Evolutionary conservation across 306 rosid genomes (phyloP).

Genomic region (Cucumis sativus): DNA sequence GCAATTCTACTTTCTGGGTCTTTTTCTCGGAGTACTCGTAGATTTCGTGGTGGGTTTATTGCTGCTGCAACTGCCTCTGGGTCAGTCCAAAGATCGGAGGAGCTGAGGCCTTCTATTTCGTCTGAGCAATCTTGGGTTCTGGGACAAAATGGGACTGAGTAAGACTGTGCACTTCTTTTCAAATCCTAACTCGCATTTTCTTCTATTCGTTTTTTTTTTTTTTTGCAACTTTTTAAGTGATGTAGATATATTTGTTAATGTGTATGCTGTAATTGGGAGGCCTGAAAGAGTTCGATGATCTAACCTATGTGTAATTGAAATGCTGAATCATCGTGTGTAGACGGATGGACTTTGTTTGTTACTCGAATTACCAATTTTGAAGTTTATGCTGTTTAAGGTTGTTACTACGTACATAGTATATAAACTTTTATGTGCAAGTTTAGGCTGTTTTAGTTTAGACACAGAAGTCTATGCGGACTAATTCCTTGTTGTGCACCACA

Average conservation of each 20-base stretch:
- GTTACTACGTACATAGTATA: too few relatives aligned
- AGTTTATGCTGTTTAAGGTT: neutral
- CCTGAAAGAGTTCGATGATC: neutral
- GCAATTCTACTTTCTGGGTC: slow-evolving; percentile 17
- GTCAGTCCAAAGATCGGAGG: slow-evolving; percentile 43
- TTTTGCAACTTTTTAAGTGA: neutral
- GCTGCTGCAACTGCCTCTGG: slow-evolving; percentile 52
- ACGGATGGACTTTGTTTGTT: neutral
- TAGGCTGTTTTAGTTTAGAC: neutral
- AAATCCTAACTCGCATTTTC: neutral
- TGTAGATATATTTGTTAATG: neutral
- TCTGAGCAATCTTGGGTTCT: slow-evolving; percentile 60
- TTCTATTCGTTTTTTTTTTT: neutral
- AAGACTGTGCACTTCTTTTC: neutral
- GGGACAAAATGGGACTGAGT: slow-evolving; percentile 55
- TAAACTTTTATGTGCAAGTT: neutral
- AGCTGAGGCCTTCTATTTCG: slow-evolving; percentile 59
- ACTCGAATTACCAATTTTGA: neutral
- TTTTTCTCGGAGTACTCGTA: slow-evolving; percentile 18
- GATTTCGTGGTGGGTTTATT: slow-evolving; percentile 29
- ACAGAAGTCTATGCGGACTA: too few relatives aligned
- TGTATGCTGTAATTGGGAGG: neutral
- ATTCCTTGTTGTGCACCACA: neutral
- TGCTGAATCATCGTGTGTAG: neutral
- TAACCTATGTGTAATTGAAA: neutral